phyloP scores from a whole-genome alignment of 108 stramenopile species.

The Nannochloropsis gaditana region DNA sequence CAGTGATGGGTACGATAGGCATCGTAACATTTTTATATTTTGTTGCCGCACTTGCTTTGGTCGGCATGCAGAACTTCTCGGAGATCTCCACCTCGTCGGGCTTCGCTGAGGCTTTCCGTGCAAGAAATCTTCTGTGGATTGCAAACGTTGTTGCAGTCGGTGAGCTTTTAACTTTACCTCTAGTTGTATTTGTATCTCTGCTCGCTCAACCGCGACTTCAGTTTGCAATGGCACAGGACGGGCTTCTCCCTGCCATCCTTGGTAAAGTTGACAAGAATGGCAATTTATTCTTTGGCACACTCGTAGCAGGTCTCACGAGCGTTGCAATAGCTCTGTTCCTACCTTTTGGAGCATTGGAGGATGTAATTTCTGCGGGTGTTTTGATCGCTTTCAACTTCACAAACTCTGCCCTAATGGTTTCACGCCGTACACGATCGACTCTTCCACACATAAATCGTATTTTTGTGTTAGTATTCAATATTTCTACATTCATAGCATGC shows the following conservation, averaged over 20 bases:
- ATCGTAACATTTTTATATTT: constrained; percentile 67
- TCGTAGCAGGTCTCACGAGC: constrained; percentile 67
- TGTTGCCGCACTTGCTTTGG: constrained; percentile 66
- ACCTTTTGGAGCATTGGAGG: constrained; percentile 69
- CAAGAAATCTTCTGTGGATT: constrained; percentile 60
- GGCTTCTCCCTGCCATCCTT: constrained; percentile 71
- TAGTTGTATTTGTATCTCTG: constrained; percentile 78
- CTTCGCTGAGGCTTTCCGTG: constrained; percentile 68
- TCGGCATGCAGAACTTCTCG: constrained; percentile 70
- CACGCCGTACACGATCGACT: not conserved
- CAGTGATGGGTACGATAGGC: constrained; percentile 65
- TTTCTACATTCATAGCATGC: not conserved
- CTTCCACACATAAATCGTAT: not conserved
- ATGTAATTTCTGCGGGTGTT: constrained; percentile 69
- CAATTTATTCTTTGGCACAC: constrained; percentile 62
- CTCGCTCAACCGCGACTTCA: constrained; percentile 80
- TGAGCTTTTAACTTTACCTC: constrained; percentile 75
- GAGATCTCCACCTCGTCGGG: constrained; percentile 66
- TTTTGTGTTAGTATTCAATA: not conserved
- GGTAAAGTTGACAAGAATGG: constrained; percentile 59
- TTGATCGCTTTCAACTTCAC: constrained; percentile 51
- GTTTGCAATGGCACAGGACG: constrained; percentile 75
- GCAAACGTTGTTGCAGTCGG: constrained; percentile 52
- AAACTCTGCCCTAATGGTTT: constrained; percentile 32
- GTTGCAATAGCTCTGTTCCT: constrained; percentile 69